Percentiles rank a stretch among this genome's conserved stretches.
Conservation (phyloP, 805 yeast species). For the Suhomyces sp. region DNA sequence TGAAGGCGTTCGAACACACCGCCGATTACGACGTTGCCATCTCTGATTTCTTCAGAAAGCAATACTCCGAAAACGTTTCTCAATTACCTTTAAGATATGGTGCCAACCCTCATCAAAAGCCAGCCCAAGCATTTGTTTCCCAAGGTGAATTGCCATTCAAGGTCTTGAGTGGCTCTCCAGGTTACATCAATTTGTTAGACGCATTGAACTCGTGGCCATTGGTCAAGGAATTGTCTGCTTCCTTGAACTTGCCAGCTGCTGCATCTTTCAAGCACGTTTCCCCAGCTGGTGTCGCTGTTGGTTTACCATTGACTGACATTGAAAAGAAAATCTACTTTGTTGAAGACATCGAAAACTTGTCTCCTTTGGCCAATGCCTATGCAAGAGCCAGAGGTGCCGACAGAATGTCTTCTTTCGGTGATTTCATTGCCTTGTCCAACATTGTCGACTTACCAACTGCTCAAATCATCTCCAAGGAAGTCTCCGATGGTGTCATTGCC, state of each 20-base stretch:
- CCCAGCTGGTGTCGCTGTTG: conserved; percentile 99
- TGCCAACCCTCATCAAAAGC: conserved; percentile 98
- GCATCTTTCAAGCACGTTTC: conserved; percentile 98
- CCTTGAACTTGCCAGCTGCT: conserved; percentile 95
- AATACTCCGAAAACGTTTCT: conserved; percentile 83
- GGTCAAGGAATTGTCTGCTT: conserved; percentile 93
- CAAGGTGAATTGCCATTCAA: conserved; percentile 90
- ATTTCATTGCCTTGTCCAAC: conserved; percentile 95
- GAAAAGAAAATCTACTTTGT: conserved; percentile 97
- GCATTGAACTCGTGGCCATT: conserved; percentile 98
- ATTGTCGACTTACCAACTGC: conserved; percentile 97
- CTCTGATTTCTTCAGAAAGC: conserved; percentile 95
- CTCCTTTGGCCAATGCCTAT: conserved; percentile 96
- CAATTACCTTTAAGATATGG: conserved; percentile 97
- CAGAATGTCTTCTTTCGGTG: conserved; percentile 99
- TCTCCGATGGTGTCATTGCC: conserved; percentile 97
- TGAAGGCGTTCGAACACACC: conserved; percentile 97
- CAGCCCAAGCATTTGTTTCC: conserved; percentile 93
- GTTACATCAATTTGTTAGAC: conserved; percentile 94
- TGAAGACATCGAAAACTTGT: conserved; percentile 87
- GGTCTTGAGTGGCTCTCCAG: conserved; percentile 93
- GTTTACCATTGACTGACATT: conserved; percentile 83
- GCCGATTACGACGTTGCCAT: conserved; percentile 96
- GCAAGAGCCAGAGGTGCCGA: conserved; percentile 99
- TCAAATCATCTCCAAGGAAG: conserved; percentile 94